Evolutionary conservation across 2,329 filamentous ascomycete species (phyloP), one percentile per base, ranked within the genome.

Genomic region (Trichoderma sp.): DNA sequence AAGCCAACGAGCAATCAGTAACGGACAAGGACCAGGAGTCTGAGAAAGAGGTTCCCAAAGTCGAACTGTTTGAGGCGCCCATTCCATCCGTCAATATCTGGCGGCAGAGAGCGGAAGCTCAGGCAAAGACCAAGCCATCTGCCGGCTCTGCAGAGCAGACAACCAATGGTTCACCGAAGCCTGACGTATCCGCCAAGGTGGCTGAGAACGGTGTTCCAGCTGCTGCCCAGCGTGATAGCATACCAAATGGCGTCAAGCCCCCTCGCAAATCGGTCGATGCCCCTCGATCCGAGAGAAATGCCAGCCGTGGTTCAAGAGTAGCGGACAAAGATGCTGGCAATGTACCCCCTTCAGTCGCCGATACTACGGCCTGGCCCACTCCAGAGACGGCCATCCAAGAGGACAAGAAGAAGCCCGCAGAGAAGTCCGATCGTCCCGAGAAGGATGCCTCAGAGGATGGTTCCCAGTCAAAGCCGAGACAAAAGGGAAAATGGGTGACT

Each of bases 331-430:
- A 84, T 14, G 80, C 75, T 14, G 75, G 74, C 61, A 82, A 80
- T 28, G 74, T 82, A 3, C 79, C 84, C 5, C 93, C 93, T 30
- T 87, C 93, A 2, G 91, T 93, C 61, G 90, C 88, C 72, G 95
- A 98, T 80, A 87, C 93, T 64, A 85, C 89, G 68, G 90, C 90
- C 24, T 99, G 96, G 96, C 96, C 96, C 18, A 98, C 95, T 3
- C 94, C 94, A 0, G 93, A 97, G 76, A 89, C 91, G 67, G 90
- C 91, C 64, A 81, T 82, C 60, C 84, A 86, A 74, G 94, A 96
- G 76, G 89, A 92, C 73, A 93, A 93, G 82, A 91, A 91, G 78
- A 94, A 93, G 81, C 82, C 86, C 2, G 87, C 91, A 70, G 93
- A 93, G 81, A 83, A 84, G 68, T 82, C 84, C 36, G 24, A 24